Conservation (phyloP, 1,284 basidiomycete genomes). For the Rhodotorula sp. region DNA sequence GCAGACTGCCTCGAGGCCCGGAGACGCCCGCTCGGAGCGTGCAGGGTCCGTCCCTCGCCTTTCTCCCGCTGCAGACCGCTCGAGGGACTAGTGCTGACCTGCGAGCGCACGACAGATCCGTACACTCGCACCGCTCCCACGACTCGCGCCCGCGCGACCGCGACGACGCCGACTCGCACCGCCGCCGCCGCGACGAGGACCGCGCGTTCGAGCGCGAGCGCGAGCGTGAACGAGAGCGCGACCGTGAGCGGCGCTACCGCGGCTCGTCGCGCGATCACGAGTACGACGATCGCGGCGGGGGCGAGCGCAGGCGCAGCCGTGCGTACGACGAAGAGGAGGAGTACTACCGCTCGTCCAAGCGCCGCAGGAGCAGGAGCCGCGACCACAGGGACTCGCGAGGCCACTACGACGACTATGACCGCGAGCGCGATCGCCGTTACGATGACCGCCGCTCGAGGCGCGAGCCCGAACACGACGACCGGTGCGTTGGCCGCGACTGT, state of each 20-base stretch:
- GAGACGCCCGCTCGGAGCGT: constrained; percentile 19
- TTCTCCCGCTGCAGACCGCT: neutral
- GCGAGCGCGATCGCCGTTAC: constrained; percentile 30
- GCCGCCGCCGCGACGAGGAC: constrained; percentile 26
- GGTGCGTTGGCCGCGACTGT: constrained; percentile 5
- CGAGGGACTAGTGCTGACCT: neutral
- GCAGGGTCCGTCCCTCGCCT: constrained; percentile 12
- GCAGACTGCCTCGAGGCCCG: constrained; percentile 7
- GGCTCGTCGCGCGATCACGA: constrained; percentile 5
- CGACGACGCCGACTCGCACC: constrained; percentile 9
- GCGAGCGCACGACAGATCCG: neutral
- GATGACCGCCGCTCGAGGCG: constrained; percentile 18
- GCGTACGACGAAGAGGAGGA: constrained; percentile 3
- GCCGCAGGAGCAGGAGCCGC: constrained; percentile 34
- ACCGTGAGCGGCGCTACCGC: neutral
- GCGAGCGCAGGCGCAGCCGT: constrained; percentile 5
- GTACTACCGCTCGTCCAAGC: constrained; percentile 3
- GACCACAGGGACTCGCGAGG: constrained; percentile 42
- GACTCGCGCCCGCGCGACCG: constrained; percentile 15
- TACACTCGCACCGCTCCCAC: constrained; percentile 20
- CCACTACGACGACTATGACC: constrained; percentile 40
- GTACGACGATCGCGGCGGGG: neutral
- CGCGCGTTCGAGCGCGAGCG: constrained; percentile 29
- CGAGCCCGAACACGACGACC: constrained; percentile 10
- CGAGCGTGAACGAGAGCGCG: constrained; percentile 16